Evolutionary conservation across 2,329 filamentous ascomycete genomes (phyloP), one percentile per base, ranked within the genome.

Genomic region (Penicillium sp.): DNA sequence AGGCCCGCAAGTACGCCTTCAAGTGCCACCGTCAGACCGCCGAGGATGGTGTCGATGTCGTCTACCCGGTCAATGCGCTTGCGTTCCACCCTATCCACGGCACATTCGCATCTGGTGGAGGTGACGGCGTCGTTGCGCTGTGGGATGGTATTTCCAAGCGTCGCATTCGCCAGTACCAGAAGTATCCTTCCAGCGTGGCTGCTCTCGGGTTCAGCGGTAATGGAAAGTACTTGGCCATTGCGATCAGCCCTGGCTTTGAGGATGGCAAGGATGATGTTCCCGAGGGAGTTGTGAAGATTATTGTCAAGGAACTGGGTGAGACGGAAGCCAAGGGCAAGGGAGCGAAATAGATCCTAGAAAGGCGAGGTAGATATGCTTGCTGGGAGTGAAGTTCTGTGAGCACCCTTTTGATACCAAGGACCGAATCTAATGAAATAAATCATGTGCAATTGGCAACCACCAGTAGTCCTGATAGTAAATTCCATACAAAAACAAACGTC

Each of bases 1-100:
- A 98, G 80, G 90, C 91, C 42, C 87, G 93, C 68, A 98, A 97
- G 78, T 99, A 98, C 77, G 95, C 95, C 15, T 99, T 99, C 86
- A 99, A 99, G 79, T 99, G 95, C 79, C 95, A 99, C 79, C 87
- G 95, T 4, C 92, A 96, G 76, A 85, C 88, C 33, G 75, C 81
- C 2, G 68, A 70, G 58, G 85, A 85, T 47, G 88, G 87, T 54
- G 88, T 85, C 30, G 93, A 97, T 72, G 85, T 97, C 4, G 92
- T 97, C 3, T 97, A 93, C 73, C 93, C 93, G 0, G 93, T 97
- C 68, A 95, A 97, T 74, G 90, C 93, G 2, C 84, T 97, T 8
- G 88, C 91, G 0, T 97, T 96, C 80, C 93, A 97, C 77, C 92
- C 92, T 0, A 79, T 90, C 1, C 83, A 88, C 66, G 92, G 92